Evolutionary conservation across 129 eudicot species (phyloP).

Genomic region (Flaveria bidentis): DNA sequence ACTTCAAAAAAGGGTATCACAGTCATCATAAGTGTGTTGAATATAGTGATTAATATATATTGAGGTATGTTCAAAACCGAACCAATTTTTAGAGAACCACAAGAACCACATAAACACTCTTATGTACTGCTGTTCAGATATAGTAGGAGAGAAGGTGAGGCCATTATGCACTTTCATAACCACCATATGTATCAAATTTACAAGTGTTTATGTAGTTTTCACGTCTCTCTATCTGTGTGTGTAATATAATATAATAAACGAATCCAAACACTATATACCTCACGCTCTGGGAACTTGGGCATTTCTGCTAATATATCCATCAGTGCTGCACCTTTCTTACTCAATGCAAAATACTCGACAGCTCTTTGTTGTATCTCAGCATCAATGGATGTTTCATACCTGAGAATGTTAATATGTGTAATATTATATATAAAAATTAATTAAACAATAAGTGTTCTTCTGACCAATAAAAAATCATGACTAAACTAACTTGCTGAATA

Average conservation of each 20-base stretch:
- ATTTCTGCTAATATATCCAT: conserved; percentile 96
- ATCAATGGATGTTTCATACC: conserved; percentile 91
- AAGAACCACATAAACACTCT: no score
- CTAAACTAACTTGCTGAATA: conserved; percentile 79
- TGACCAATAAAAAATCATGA: neutral
- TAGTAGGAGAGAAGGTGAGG: no score
- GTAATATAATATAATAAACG: neutral
- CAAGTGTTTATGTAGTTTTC: no score
- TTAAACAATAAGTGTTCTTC: conserved; percentile 16
- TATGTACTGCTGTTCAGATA: no score
- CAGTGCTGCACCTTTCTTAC: conserved; percentile 86
- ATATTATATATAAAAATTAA: neutral
- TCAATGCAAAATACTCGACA: conserved; percentile 79
- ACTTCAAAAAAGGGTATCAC: conserved; percentile 53
- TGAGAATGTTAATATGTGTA: conserved; percentile 31
- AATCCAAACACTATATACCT: conserved; percentile 50
- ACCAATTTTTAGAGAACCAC: no score
- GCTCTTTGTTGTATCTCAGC: conserved; percentile 99
- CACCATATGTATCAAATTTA: no score
- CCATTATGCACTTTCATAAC: no score
- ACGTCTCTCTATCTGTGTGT: neutral
- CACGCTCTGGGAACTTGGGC: conserved; percentile 98
- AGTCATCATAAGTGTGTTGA: conserved; percentile 18
- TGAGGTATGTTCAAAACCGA: no score
- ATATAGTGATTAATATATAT: neutral